phyloP scores from a whole-genome alignment of 176 grass and related monocot genomes.

The Saccharum spontaneum region DNA sequence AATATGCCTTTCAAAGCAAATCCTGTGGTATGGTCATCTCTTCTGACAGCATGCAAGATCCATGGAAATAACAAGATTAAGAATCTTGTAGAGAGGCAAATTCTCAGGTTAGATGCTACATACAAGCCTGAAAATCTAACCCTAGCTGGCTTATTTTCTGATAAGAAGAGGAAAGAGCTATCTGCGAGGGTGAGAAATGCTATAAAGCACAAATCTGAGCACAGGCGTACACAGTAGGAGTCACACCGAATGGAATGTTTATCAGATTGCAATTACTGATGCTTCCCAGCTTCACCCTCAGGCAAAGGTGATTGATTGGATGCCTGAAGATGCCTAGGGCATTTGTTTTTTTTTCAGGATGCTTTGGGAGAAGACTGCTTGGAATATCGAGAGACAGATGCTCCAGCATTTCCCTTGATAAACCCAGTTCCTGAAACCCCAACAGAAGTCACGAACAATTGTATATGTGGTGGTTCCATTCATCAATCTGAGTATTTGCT shows the following conservation, averaged over 20 bases:
- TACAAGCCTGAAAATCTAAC: slow-evolving; percentile 38
- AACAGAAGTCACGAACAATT: slow-evolving; percentile 23
- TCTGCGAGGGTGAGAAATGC: slow-evolving; percentile 42
- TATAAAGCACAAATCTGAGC: slow-evolving; percentile 26
- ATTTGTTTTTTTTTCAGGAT: slow-evolving; percentile 3
- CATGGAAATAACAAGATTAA: slow-evolving; percentile 46
- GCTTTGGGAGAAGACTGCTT: neutral
- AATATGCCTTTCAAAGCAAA: slow-evolving; percentile 53
- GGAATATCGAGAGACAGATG: slow-evolving; percentile 30
- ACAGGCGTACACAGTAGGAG: neutral
- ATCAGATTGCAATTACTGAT: slow-evolving; percentile 25
- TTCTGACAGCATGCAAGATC: slow-evolving; percentile 50
- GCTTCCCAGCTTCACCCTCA: neutral
- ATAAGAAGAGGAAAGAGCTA: slow-evolving; percentile 34
- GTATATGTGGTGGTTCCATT: slow-evolving; percentile 11
- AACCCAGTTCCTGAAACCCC: slow-evolving; percentile 17
- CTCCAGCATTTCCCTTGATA: slow-evolving; percentile 31
- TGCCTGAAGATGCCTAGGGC: slow-evolving; percentile 26
- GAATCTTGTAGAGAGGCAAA: slow-evolving; percentile 40
- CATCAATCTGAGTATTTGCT: slow-evolving; percentile 28
- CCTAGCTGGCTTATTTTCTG: slow-evolving; percentile 57
- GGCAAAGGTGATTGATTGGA: slow-evolving; percentile 23
- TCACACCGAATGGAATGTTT: slow-evolving; percentile 19
- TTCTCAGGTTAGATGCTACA: slow-evolving; percentile 41
- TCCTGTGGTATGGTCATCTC: slow-evolving; percentile 51